These are phyloP conservation scores for Ehretia macrophylla DNA, from an alignment of 257 asterid species.

Conservation along the genomic window DNA sequence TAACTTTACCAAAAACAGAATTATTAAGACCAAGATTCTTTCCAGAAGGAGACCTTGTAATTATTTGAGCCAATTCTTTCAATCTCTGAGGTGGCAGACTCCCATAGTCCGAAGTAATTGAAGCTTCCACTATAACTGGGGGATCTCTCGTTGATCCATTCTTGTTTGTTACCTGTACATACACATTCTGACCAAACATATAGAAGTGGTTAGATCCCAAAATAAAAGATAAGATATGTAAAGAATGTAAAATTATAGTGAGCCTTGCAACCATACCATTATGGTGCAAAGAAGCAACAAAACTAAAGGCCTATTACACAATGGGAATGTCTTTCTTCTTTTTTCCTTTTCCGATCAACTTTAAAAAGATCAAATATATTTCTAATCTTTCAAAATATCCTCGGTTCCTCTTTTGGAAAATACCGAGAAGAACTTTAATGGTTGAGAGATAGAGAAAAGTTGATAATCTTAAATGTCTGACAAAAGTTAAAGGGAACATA, in stretches of 20 bases:
- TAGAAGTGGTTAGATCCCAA: not conserved
- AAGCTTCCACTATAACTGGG: constrained; percentile 70
- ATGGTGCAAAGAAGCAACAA: no score
- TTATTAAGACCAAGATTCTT: constrained; percentile 80
- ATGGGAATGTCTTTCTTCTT: no score
- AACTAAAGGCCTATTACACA: no score
- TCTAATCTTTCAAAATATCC: no score
- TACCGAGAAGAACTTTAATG: no score
- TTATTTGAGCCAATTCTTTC: constrained; percentile 58
- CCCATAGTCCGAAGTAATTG: constrained; percentile 48
- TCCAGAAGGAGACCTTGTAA: constrained; percentile 40
- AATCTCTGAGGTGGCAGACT: constrained; percentile 50
- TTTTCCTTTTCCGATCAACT: no score
- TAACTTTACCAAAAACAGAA: constrained; percentile 71
- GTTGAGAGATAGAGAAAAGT: no score
- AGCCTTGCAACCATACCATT: no score
- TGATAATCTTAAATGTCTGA: no score
- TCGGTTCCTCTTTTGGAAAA: no score
- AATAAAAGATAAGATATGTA: not conserved
- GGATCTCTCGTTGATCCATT: constrained; percentile 77
- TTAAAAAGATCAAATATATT: no score
- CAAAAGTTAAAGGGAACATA: no score
- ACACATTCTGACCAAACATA: constrained; percentile 41
- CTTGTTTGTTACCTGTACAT: constrained; percentile 52
- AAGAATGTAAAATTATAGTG: not conserved